Evolutionary conservation across 257 asterid genomes (phyloP).

Genomic region (Gynochthodes officinalis): DNA sequence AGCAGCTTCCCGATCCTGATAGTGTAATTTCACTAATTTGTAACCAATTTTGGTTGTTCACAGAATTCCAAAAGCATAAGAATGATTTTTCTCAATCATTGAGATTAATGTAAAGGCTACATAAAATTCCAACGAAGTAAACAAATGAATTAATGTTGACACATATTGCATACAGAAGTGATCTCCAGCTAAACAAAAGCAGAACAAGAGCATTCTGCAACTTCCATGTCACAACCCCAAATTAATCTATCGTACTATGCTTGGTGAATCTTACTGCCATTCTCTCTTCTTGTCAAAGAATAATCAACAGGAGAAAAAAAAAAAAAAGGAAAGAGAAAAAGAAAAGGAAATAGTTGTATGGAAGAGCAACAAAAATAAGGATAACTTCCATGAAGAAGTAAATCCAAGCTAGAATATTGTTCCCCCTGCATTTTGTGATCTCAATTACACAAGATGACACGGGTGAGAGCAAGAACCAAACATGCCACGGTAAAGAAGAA

Average conservation of each 20-base stretch:
- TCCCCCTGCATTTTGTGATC: background rate
- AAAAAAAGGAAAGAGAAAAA: too few relatives aligned
- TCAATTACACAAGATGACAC: conserved; percentile 59
- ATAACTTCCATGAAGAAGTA: background rate
- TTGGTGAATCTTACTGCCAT: background rate
- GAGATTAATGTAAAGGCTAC: too few relatives aligned
- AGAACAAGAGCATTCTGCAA: conserved; percentile 42
- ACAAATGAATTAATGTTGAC: too few relatives aligned
- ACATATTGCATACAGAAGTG: conserved; percentile 9
- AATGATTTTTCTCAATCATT: too few relatives aligned
- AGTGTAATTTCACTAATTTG: too few relatives aligned
- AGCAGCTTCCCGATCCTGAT: too few relatives aligned
- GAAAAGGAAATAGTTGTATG: too few relatives aligned
- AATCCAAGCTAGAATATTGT: background rate
- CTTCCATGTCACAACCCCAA: background rate
- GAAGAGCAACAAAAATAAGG: background rate
- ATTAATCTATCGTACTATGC: background rate
- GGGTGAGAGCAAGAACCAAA: conserved; percentile 53
- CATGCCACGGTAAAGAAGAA: conserved; percentile 69
- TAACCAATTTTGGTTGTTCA: too few relatives aligned
- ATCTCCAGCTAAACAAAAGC: conserved; percentile 14
- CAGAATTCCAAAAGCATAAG: too few relatives aligned
- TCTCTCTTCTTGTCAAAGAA: too few relatives aligned
- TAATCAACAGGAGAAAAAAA: background rate
- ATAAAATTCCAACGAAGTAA: too few relatives aligned